A percentile compares a stretch with the other conserved stretches of the same genome.
These are phyloP conservation scores for Aspergillus homomorphus DNA, from an alignment of 495 filamentous ascomycete genomes.

Conservation along the genomic window DNA sequence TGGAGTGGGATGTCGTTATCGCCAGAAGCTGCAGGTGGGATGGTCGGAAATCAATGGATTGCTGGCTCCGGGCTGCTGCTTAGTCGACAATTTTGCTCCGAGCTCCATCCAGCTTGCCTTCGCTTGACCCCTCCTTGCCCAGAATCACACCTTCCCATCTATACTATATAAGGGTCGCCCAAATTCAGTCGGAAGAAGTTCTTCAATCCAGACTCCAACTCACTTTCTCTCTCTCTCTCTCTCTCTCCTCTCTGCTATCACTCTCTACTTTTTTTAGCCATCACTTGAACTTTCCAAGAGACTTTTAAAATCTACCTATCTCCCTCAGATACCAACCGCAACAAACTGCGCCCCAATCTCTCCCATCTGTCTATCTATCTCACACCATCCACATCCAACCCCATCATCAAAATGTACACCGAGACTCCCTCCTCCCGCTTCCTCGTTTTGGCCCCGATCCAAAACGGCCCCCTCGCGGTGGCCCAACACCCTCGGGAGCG, in stretches of 20 bases:
- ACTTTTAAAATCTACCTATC: slow-evolving; percentile 3
- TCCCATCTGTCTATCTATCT: slow-evolving; percentile 9
- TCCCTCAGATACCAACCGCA: neutral
- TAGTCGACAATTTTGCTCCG: slow-evolving; percentile 32
- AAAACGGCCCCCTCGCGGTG: slow-evolving; percentile 31
- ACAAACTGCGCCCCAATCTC: slow-evolving; percentile 8
- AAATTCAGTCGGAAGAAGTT: slow-evolving; percentile 20
- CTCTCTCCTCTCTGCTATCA: slow-evolving; percentile 2
- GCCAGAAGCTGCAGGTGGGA: slow-evolving; percentile 26
- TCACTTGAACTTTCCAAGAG: slow-evolving; percentile 6
- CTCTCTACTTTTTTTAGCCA: neutral
- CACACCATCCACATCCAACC: slow-evolving; percentile 3
- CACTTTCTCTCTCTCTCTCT: neutral
- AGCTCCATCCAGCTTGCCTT: neutral
- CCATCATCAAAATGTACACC: slow-evolving; percentile 35
- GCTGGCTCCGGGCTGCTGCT: too few species aligned
- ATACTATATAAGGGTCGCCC: slow-evolving; percentile 12
- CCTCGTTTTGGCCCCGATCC: slow-evolving; percentile 39
- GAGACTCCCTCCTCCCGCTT: slow-evolving; percentile 35
- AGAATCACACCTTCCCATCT: neutral
- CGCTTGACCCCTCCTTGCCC: slow-evolving; percentile 26
- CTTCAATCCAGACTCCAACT: neutral
- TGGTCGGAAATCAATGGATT: slow-evolving; percentile 21
- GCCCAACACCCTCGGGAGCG: slow-evolving; percentile 17
- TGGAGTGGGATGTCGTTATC: slow-evolving; percentile 20